Percentiles rank a stretch among this genome's conserved stretches.
phyloP scores from a whole-genome alignment of 192 early-diverging fungal genomes.

The Rhizophagus clarus region DNA sequence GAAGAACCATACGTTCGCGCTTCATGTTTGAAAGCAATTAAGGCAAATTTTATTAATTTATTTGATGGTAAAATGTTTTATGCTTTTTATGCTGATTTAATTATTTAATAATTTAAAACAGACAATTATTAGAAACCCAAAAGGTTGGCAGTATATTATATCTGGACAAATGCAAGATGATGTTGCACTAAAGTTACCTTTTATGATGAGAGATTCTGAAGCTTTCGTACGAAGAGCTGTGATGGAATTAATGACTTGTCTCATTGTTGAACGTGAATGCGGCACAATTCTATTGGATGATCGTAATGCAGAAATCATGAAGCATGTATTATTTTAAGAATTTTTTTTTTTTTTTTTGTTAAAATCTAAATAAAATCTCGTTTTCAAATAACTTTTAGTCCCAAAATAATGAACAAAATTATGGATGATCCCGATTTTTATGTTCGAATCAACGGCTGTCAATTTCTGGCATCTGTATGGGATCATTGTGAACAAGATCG shows the following conservation, averaged over 20 bases:
- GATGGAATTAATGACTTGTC: slow-evolving; percentile 52
- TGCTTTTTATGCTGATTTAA: not conserved
- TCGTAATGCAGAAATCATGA: slow-evolving; percentile 33
- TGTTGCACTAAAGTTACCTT: slow-evolving; percentile 43
- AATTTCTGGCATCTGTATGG: slow-evolving; percentile 54
- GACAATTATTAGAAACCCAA: slow-evolving; percentile 44
- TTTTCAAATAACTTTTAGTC: slow-evolving; percentile 35
- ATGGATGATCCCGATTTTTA: slow-evolving; percentile 57
- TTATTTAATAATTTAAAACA: not conserved
- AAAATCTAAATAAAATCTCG: not conserved
- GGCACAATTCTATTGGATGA: slow-evolving; percentile 47
- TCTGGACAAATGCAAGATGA: slow-evolving; percentile 36
- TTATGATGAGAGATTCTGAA: slow-evolving; percentile 50
- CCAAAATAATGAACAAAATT: slow-evolving; percentile 39
- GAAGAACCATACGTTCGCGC: slow-evolving; percentile 56
- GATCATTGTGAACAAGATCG: slow-evolving; percentile 39
- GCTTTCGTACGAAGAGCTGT: slow-evolving; percentile 56
- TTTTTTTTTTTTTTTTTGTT: slow-evolving; percentile 1
- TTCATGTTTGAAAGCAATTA: slow-evolving; percentile 46
- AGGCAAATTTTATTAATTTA: slow-evolving; percentile 32
- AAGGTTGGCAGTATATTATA: slow-evolving; percentile 55
- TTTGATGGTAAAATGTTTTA: not conserved
- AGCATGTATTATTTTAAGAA: slow-evolving; percentile 19
- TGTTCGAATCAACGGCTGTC: slow-evolving; percentile 50
- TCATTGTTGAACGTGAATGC: slow-evolving; percentile 49